Base-by-base conservation (phyloP, 345 rosid genomes). In the Cochlearia excelsa region DNA sequence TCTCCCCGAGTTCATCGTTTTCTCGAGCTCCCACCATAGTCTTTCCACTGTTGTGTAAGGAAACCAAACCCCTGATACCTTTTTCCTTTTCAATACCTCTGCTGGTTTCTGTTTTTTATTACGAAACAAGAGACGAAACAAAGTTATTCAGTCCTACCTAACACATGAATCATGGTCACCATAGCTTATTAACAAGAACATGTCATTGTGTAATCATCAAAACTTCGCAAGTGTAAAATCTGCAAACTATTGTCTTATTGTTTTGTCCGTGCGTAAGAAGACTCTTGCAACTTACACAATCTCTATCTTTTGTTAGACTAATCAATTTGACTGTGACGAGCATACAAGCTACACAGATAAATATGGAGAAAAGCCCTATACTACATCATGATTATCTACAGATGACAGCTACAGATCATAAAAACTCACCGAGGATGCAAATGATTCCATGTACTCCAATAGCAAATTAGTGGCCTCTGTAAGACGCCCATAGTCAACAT, bases 381-480 rank as follows among this genome's bases (percentile, higher is more conserved):
- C 23, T 16, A 16, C 23, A 16, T 16, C 23, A 16, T 16, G 23
- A 16, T 16, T 16, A 16, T 16, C 23, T 16, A 16, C 23, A 16
- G 23, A 16, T 16, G 23, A 16, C 23, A 16, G 23, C 35, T 5
- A 33, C 5, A 33, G 3, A 33, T 33, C 35, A 33, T 33, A 33
- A 38, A 16, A 30, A 71, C 82, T 70, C 77, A 92, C 98, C 78
- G 76, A 80, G 41, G 96, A 79, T 52, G 88, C 83, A 82, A 75
- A 84, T 44, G 80, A 79, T 51, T 84, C 89, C 29, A 80, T 67
- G 65, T 80, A 86, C 81, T 86, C 90, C 2, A 88, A 74, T 61
- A 92, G 75, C 71, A 92, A 66, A 75, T 81, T 82, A 63, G 86
- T 83, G 54, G 97, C 98, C 71, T 92, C 98, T 11, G 79, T 77